Percentiles rank a stretch among this genome's conserved stretches.
These are phyloP conservation scores for Ustilago nuda DNA, from an alignment of 1,284 basidiomycete species.

Conservation along the genomic window DNA sequence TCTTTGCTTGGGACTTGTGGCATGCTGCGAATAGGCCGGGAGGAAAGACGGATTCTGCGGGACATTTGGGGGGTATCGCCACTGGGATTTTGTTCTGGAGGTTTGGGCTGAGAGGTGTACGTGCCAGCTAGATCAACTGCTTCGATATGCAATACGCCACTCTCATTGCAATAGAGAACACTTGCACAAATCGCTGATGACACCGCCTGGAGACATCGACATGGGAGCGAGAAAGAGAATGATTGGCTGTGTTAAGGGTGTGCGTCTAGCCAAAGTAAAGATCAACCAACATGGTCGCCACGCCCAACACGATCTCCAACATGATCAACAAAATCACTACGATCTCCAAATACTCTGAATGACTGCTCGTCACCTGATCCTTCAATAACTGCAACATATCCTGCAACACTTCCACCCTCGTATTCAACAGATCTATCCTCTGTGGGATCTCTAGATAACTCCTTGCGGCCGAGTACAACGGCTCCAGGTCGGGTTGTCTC, in stretches of 20 bases:
- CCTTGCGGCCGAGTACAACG: conserved; percentile 87
- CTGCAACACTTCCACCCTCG: conserved; percentile 91
- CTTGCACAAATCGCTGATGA: background rate
- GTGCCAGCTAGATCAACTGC: background rate
- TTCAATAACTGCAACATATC: conserved; percentile 96
- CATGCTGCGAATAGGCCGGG: conserved; percentile 71
- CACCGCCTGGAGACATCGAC: too few relatives aligned
- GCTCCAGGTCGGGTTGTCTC: conserved; percentile 84
- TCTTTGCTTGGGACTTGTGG: conserved; percentile 80
- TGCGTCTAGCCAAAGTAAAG: conserved; percentile 60
- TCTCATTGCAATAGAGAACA: background rate
- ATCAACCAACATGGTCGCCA: conserved; percentile 68
- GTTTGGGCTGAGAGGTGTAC: conserved; percentile 24
- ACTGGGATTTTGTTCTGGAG: conserved; percentile 73
- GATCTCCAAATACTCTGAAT: conserved; percentile 92
- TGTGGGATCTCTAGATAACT: conserved; percentile 93
- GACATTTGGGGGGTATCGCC: conserved; percentile 82
- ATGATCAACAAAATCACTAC: conserved; percentile 93
- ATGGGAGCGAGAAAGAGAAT: background rate
- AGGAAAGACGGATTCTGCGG: conserved; percentile 76
- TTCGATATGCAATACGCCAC: background rate
- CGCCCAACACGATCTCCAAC: conserved; percentile 77
- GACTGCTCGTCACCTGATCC: conserved; percentile 89
- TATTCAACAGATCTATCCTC: conserved; percentile 90
- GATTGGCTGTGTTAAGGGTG: background rate